Conservation (phyloP, 1,284 basidiomycete species). For the Malassezia caprae region DNA sequence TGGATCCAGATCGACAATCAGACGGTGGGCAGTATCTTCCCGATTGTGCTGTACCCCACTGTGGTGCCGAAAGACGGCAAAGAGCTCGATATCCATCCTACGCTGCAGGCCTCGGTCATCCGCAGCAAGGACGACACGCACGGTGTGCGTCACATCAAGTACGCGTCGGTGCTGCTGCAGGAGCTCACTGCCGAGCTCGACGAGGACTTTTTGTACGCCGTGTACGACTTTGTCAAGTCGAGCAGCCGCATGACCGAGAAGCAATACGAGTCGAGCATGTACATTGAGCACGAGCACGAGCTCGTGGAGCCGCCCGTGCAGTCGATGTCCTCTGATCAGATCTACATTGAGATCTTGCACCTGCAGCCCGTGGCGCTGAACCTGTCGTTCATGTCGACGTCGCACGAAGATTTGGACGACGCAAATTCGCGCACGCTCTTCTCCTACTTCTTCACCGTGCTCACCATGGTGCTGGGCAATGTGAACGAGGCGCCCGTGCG, state of each 20-base stretch:
- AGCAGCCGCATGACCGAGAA: conserved; percentile 20
- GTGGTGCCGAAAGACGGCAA: conserved; percentile 72
- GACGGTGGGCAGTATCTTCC: conserved; percentile 87
- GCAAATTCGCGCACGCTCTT: conserved; percentile 61
- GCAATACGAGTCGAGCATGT: conserved; percentile 47
- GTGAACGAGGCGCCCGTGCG: conserved; percentile 93
- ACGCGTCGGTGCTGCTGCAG: conserved; percentile 86
- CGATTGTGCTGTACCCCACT: conserved; percentile 89
- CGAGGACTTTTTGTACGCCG: conserved; percentile 86
- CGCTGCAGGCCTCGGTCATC: conserved; percentile 76
- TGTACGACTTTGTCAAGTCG: conserved; percentile 84
- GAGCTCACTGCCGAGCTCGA: conserved; percentile 90
- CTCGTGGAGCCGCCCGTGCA: conserved; percentile 67
- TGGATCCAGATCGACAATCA: conserved; percentile 85
- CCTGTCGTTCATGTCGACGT: conserved; percentile 92
- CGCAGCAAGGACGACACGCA: conserved; percentile 79
- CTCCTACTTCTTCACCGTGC: conserved; percentile 82
- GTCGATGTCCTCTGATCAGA: conserved; percentile 52
- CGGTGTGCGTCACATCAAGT: conserved; percentile 92
- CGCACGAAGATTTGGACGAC: conserved; percentile 80
- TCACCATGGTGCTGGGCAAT: conserved; percentile 95
- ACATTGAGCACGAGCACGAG: conserved; percentile 65
- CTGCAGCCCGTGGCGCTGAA: conserved; percentile 87
- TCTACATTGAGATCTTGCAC: conserved; percentile 96
- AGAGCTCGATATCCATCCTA: conserved; percentile 71